These are phyloP conservation scores for Talaromyces islandicus DNA, from an alignment of 2,329 filamentous ascomycete genomes.

Conservation along the genomic window DNA sequence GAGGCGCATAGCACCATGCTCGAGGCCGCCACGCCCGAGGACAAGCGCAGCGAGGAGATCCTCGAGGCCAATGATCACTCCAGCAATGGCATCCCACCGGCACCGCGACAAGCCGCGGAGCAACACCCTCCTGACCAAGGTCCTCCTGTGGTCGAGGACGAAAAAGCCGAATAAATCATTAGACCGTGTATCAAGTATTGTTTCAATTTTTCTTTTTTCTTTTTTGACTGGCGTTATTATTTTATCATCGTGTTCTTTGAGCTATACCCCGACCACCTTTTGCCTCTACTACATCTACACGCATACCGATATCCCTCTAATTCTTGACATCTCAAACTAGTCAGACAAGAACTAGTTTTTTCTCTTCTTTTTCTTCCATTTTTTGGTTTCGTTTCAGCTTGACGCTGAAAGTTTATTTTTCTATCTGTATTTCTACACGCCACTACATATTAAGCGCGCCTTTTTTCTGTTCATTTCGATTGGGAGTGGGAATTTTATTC, in stretches of 20 bases:
- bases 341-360: neutral
- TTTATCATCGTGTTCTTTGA: neutral
- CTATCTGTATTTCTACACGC: neutral
- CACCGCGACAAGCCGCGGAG: slow-evolving; percentile 26
- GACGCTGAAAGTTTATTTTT: neutral
- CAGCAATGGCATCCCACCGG: slow-evolving; percentile 4
- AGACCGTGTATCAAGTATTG: neutral
- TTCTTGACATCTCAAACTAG: neutral
- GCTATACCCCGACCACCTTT: neutral
- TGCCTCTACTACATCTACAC: neutral
- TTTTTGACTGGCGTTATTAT: neutral
- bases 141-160: slow-evolving; percentile 4
- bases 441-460: neutral
- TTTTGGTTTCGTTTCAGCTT: neutral
- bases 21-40: slow-evolving; percentile 44
- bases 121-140: slow-evolving; percentile 13
- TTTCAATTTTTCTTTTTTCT: neutral
- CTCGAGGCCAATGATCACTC: slow-evolving; percentile 21
- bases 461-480: neutral
- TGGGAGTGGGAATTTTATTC: neutral
- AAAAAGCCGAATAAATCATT: slow-evolving; percentile 7
- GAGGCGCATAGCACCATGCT: slow-evolving; percentile 58
- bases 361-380: neutral
- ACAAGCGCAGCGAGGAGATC: slow-evolving; percentile 24
- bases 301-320: neutral